These are phyloP conservation scores for Rhodofomes roseus DNA, from an alignment of 1,284 basidiomycete species.

Conservation along the genomic window DNA sequence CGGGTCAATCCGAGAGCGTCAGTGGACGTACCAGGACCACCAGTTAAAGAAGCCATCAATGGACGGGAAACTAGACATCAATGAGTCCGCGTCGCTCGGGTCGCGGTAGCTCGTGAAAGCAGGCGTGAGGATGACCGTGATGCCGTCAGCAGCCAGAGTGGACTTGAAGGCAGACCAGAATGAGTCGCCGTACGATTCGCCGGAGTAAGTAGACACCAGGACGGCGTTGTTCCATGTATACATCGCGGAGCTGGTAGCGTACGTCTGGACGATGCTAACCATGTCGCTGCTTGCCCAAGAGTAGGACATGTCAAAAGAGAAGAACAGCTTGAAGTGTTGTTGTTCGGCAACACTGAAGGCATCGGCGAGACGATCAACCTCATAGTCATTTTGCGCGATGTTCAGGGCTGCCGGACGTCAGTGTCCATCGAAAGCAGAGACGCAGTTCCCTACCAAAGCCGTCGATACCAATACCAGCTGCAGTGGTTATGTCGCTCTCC, in stretches of 20 bases:
- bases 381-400: constrained; percentile 17
- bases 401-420: neutral
- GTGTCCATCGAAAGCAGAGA: neutral
- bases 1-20: constrained; percentile 6
- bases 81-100: constrained; percentile 17
- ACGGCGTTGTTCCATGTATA: constrained; percentile 25
- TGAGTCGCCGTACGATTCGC: constrained; percentile 22
- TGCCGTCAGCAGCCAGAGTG: constrained; percentile 21
- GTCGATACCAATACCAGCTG: neutral
- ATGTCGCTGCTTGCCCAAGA: constrained; percentile 23
- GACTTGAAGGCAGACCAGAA: constrained; percentile 30
- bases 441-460: neutral
- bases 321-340: constrained; percentile 29
- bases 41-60: constrained; percentile 36
- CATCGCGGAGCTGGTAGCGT: constrained; percentile 23
- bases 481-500: neutral
- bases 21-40: constrained; percentile 30
- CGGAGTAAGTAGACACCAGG: constrained; percentile 30
- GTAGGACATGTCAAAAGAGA: constrained; percentile 31
- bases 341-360: constrained; percentile 29
- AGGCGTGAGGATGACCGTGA: constrained; percentile 27
- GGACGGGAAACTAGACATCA: constrained; percentile 27
- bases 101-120: constrained; percentile 31
- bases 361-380: constrained; percentile 24
- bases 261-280: constrained; percentile 6